Conservation (phyloP, 208 protist genomes). For the Trypanosoma theileri region DNA sequence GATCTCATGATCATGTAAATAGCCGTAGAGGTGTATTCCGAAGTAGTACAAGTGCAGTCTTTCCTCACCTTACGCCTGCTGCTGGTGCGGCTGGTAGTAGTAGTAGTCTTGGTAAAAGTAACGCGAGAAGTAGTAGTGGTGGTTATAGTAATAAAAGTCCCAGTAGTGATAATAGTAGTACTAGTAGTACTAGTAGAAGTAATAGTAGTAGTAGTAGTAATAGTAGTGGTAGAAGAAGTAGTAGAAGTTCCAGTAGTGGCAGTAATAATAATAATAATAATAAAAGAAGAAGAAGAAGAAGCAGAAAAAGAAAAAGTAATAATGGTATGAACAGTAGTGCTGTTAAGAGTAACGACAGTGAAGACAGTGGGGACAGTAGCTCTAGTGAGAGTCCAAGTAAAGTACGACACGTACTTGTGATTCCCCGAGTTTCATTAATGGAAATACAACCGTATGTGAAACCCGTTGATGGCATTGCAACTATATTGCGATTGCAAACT, state of each 20-base stretch:
- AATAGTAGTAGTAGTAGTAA: background rate
- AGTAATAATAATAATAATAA: background rate
- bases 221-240: background rate
- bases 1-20: background rate
- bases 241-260: background rate
- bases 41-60: no score
- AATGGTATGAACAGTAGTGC: slow-evolving; percentile 1
- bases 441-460: background rate
- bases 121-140: background rate
- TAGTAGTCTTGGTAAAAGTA: background rate
- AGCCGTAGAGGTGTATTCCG: background rate
- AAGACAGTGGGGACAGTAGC: background rate
- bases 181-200: background rate
- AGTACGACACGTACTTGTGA: slow-evolving; percentile 16
- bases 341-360: background rate
- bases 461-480: background rate
- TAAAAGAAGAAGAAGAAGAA: background rate
- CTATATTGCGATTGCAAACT: slow-evolving; percentile 20
- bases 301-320: background rate
- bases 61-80: no score
- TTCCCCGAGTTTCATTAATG: slow-evolving; percentile 27
- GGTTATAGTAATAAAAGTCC: background rate
- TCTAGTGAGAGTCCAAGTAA: background rate
- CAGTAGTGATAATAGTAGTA: background rate
- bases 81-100: no score